Evolutionary conservation across 768 basidiomycete species (phyloP), one percentile per base, ranked within the genome.

Genomic region (Exidia glandulosa): DNA sequence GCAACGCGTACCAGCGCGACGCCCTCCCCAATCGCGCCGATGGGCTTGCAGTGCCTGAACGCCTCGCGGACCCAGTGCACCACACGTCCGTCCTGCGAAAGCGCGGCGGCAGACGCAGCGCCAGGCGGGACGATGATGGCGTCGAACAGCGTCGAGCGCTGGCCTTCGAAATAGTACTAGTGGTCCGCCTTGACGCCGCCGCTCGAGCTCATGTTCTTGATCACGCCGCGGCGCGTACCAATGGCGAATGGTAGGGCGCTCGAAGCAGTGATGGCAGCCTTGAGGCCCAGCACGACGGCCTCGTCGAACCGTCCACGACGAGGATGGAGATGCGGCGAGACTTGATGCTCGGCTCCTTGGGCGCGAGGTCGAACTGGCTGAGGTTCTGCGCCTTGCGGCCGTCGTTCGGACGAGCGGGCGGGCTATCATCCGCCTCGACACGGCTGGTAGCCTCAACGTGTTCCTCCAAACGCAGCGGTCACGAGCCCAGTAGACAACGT

Each of bases 41-140:
- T 88, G n/a, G 86, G 70, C 74, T 94, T 94, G 72, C 84, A 86
- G 71, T 94, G 92, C 25, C 87, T 86, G 72, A 88, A 94, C 2
- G 89, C 85, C 71, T 94, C 91, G 50, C 88, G 80, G 2, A 88
- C 80, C 78, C 86, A 91, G 68, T 94, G 89, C n/a, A 90, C 73
- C 7, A 78, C 78, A 23, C 91, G 80, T 3, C 91, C 93, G 56
- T 79, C 81, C 64, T 76, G 76, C 7, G 74, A 67, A 34, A 92
- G 76, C 32, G 76, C 67, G 67, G 81, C 79, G 23, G 75, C 78
- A 68, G 85, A 84, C 34, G 76, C 74, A 9, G 73, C 73, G 2
- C 91, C 90, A n/a, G 86, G 85, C 13, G 90, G 84, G 65, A 94
- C 82, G 65, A 88, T 79, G 62, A 94, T 62, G 0, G 89, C 88